Evolutionary conservation across 192 early-diverging fungal genomes (phyloP).

Genomic region (Coemansia sp.): DNA sequence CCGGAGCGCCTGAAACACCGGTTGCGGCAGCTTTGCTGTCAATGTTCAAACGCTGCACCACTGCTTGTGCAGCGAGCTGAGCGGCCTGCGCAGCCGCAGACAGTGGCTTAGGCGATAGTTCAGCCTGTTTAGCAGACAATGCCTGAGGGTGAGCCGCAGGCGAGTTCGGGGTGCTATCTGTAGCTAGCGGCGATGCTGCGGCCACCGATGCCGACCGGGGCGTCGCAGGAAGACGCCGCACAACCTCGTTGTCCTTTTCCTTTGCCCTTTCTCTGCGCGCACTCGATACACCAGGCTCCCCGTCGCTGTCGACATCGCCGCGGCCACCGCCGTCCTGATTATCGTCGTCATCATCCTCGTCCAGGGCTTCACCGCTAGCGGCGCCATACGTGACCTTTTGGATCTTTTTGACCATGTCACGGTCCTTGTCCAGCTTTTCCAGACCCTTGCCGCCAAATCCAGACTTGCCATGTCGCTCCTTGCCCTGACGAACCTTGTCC

Average conservation of each 20-base stretch:
- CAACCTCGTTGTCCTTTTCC: constrained; percentile 48
- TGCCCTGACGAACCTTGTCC: constrained; percentile 40
- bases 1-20: not conserved
- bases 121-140: not conserved
- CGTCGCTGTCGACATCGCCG: constrained; percentile 39
- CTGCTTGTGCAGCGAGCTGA: constrained; percentile 43
- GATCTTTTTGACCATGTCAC: constrained; percentile 84
- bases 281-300: constrained; percentile 22
- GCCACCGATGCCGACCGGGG: constrained; percentile 54
- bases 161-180: not conserved
- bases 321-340: constrained; percentile 44
- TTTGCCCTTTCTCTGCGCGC: constrained; percentile 55
- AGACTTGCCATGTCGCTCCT: constrained; percentile 24
- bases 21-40: not conserved
- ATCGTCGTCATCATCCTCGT: constrained; percentile 66
- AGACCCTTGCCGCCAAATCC: constrained; percentile 98
- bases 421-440: constrained; percentile 89
- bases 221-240: constrained; percentile 60
- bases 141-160: constrained; percentile 3
- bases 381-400: constrained; percentile 86
- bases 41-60: constrained; percentile 43
- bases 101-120: constrained; percentile 20
- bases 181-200: constrained; percentile 28
- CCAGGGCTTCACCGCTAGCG: constrained; percentile 60
- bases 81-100: constrained; percentile 41